phyloP scores from a whole-genome alignment of 306 rosid species.

The Malus asiatica region DNA sequence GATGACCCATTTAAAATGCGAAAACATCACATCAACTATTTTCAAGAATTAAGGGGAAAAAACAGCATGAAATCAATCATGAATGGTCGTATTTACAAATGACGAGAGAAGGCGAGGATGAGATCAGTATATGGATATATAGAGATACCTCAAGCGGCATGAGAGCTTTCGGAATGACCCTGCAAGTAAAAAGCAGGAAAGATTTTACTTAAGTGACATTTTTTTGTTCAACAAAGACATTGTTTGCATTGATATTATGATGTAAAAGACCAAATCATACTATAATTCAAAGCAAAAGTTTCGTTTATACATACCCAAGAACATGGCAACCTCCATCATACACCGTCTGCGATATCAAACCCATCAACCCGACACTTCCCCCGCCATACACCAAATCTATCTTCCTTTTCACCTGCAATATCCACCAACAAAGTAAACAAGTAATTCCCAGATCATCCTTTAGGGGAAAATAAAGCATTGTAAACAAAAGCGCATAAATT shows the following conservation, averaged over 20 bases:
- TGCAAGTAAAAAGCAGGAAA: slow-evolving; percentile 28
- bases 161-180: slow-evolving; percentile 90
- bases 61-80: not conserved
- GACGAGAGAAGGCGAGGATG: not conserved
- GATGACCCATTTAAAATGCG: not conserved
- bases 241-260: not conserved
- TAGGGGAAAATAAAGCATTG: slow-evolving; percentile 1
- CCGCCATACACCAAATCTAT: slow-evolving; percentile 92
- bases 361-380: slow-evolving; percentile 90
- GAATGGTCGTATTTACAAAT: not conserved
- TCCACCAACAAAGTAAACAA: slow-evolving; percentile 6
- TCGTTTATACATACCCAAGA: slow-evolving; percentile 51
- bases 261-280: not conserved
- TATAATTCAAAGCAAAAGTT: not conserved
- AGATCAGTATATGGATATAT: slow-evolving; percentile 1
- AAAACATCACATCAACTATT: not conserved
- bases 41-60: not conserved
- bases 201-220: slow-evolving; percentile 6
- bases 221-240: slow-evolving; percentile 10
- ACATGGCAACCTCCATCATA: slow-evolving; percentile 90
- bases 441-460: slow-evolving; percentile 3
- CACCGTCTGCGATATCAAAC: slow-evolving; percentile 74
- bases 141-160: slow-evolving; percentile 80
- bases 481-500: slow-evolving; percentile 1
- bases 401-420: slow-evolving; percentile 66